A percentile compares a stretch with the other conserved stretches of the same genome.
These are phyloP conservation scores for Coniochaeta hoffmannii DNA, from an alignment of 2,329 filamentous ascomycete species.

Conservation along the genomic window DNA sequence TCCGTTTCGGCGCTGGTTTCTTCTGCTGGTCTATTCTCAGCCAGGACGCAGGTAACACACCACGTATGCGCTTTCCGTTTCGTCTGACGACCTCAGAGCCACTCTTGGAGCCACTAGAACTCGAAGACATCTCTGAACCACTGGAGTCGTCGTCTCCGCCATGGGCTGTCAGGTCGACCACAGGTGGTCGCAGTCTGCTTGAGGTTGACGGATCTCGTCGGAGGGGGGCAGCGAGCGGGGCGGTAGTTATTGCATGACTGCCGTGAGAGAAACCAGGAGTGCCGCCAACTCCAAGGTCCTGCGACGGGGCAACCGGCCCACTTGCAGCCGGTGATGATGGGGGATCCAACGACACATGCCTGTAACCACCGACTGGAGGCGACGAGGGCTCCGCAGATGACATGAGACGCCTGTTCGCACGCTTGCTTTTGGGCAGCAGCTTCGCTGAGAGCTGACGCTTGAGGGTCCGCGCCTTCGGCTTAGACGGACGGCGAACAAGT, in stretches of 20 bases:
- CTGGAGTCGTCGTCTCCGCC: constrained; percentile 4
- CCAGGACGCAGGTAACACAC: constrained; percentile 62
- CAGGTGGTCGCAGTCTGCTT: neutral
- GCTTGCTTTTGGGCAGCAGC: constrained; percentile 16
- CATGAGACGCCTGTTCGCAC: constrained; percentile 9
- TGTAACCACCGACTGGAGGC: constrained; percentile 5
- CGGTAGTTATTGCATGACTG: neutral
- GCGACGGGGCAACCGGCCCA: constrained; percentile 1
- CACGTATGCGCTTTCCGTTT: constrained; percentile 42
- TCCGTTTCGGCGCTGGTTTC: constrained; percentile 22
- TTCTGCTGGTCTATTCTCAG: constrained; percentile 49
- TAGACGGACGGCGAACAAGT: constrained; percentile 9
- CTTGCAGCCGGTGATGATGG: neutral
- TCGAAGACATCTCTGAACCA: constrained; percentile 13
- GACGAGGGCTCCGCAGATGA: constrained; percentile 11
- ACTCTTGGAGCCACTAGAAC: constrained; percentile 23
- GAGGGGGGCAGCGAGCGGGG: neutral
- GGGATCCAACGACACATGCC: constrained; percentile 9
- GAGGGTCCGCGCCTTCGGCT: constrained; percentile 4
- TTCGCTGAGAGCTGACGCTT: constrained; percentile 15
- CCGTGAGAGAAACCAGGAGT: constrained; percentile 3
- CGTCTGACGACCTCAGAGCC: constrained; percentile 32
- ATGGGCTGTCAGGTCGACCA: constrained; percentile 6
- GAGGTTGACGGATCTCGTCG: neutral
- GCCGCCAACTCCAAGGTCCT: constrained; percentile 5